Percentiles rank a stretch among this genome's conserved stretches.
phyloP scores from a whole-genome alignment of 1,284 basidiomycete genomes.

The Leccinum cinnamomeum region DNA sequence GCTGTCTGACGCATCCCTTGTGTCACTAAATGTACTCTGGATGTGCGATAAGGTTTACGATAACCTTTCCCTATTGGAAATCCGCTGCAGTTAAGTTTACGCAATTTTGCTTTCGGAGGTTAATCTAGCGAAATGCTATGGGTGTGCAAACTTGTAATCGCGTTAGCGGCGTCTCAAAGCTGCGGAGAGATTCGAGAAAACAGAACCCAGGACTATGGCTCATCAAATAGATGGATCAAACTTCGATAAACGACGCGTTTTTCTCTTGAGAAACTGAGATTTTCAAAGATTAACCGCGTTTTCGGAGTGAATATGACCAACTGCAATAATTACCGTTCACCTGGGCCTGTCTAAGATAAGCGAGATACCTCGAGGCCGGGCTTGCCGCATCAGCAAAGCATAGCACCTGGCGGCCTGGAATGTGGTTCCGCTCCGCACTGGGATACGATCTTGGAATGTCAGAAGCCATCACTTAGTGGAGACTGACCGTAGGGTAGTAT shows the following conservation, averaged over 20 bases:
- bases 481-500: constrained; percentile 6
- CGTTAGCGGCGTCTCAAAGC: constrained; percentile 14
- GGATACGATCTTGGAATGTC: constrained; percentile 2
- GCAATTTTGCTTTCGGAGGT: constrained; percentile 13
- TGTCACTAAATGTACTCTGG: constrained; percentile 16
- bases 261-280: constrained; percentile 23
- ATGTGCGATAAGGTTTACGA: constrained; percentile 41
- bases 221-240: constrained; percentile 24
- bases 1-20: neutral
- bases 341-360: constrained; percentile 3
- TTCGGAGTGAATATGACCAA: constrained; percentile 13
- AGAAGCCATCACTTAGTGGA: constrained; percentile 4
- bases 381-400: constrained; percentile 7
- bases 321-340: constrained; percentile 2
- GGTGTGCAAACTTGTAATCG: constrained; percentile 8
- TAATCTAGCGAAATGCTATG: constrained; percentile 14
- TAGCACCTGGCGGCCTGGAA: constrained; percentile 4
- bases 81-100: constrained; percentile 16
- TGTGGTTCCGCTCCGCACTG: constrained; percentile 18
- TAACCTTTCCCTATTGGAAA: constrained; percentile 35
- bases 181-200: constrained; percentile 15
- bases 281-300: constrained; percentile 29
- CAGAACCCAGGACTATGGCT: constrained; percentile 9
- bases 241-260: constrained; percentile 21
- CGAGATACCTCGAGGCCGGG: constrained; percentile 4